Base-by-base conservation (phyloP, 1,284 basidiomycete species). In the Rhodofomes roseus region DNA sequence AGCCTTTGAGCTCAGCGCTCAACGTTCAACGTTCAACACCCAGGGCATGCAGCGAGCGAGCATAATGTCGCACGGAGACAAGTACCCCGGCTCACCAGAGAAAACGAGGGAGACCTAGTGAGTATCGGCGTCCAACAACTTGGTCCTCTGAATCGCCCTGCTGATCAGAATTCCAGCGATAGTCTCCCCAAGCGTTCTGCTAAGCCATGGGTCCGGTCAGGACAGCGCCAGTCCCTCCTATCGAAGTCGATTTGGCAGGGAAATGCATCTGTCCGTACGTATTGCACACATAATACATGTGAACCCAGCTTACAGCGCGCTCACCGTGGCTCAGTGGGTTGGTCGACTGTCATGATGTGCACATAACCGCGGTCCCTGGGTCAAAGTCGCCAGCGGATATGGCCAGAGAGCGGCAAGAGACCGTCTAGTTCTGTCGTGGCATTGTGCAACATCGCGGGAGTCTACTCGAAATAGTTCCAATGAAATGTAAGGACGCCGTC, bases 281-380 rank as follows among this genome's bases (percentile, higher is more conserved):
- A 36, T 29, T 12, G 16, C 12, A 23, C 23, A 20, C 37, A 20
- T 22, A 9, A 4, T n/a, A n/a, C n/a, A n/a, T 16, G 11, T 23
- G 29, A 34, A 16, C 48, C 7, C 16, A 16, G 1, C 20, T 20
- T 5, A 12, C 27, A 5, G 7, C 12, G 34, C 6, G 2, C n/a
- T n/a, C n/a, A n/a, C n/a, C n/a, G n/a, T n/a, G n/a, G n/a, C n/a
- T n/a, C 31, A 75, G 74, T 4, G 73, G 74, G 1, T 66, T 75
- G 7, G 73, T 75, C 20, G 71, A 76, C 70, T 76, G 75, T 44
- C 79, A n/a, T n/a, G n/a, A 81, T 70, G 79, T 80, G 0, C 80
- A 81, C 65, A 73, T 79, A 56, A 76, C 74, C 1, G 77, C 78
- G 0, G 73, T 76, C 1, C 79, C 78, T 1, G 72, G 73, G 39